Percentiles rank a stretch among this genome's conserved stretches.
phyloP scores from a whole-genome alignment of 1,284 basidiomycete species.

The Sporisorium iseilematis-ciliati region DNA sequence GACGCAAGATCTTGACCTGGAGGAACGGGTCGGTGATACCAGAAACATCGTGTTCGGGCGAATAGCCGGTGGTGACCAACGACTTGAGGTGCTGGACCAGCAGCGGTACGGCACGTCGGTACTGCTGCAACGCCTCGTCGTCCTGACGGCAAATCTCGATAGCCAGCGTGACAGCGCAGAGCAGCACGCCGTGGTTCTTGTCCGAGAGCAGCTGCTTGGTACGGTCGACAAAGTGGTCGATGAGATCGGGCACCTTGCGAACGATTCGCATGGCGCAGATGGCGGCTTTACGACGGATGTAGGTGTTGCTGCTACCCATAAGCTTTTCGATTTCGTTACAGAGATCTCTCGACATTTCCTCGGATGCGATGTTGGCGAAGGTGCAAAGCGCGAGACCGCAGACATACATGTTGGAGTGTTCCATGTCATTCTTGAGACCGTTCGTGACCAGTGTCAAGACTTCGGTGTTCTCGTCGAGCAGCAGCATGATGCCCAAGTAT shows the following conservation, averaged over 20 bases:
- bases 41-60: constrained; percentile 98
- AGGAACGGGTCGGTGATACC: constrained; percentile 99
- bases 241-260: constrained; percentile 94
- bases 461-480: constrained; percentile 97
- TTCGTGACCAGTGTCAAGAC: constrained; percentile 98
- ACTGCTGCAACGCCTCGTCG: constrained; percentile 81
- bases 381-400: constrained; percentile 97
- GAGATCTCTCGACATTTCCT: constrained; percentile 72
- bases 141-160: constrained; percentile 93
- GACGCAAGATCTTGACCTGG: constrained; percentile 95
- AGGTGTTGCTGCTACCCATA: constrained; percentile 95
- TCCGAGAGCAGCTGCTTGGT: constrained; percentile 92
- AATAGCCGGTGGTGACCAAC: constrained; percentile 95
- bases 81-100: constrained; percentile 96
- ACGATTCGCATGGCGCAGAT: constrained; percentile 96
- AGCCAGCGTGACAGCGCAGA: constrained; percentile 92
- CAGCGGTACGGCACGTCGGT: constrained; percentile 90
- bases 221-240: constrained; percentile 90
- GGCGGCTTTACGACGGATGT: constrained; percentile 99
- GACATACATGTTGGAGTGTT: constrained; percentile 98
- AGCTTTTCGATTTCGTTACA: constrained; percentile 91
- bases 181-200: constrained; percentile 94
- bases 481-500: constrained; percentile 96
- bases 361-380: constrained; percentile 98
- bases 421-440: constrained; percentile 99